A percentile compares a stretch with the other conserved stretches of the same genome.
These are phyloP conservation scores for Sphagnum tenellum DNA, from an alignment of 225 moss, liverwort and hornwort genomes.

Conservation along the genomic window DNA sequence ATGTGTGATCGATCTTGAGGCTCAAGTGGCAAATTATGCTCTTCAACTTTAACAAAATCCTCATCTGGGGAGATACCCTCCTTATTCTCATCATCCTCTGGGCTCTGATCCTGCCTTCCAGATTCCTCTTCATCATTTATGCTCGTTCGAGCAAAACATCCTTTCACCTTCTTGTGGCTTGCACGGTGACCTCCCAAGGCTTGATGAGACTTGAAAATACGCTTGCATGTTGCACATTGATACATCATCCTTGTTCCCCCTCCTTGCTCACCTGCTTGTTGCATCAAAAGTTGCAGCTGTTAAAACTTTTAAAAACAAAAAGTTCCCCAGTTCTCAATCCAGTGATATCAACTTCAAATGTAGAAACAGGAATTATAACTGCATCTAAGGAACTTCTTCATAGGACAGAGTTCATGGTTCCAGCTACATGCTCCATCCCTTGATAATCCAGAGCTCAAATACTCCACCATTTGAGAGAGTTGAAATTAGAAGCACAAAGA, in stretches of 20 bases:
- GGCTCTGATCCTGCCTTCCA: slow-evolving; percentile 42
- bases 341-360: too few relatives aligned
- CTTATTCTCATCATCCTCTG: slow-evolving; percentile 27
- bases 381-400: too few relatives aligned
- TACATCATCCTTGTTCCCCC: slow-evolving; percentile 50
- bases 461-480: too few relatives aligned
- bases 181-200: slow-evolving; percentile 95
- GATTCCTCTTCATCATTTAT: slow-evolving; percentile 28
- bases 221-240: slow-evolving; percentile 74
- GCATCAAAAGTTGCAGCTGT: too few relatives aligned
- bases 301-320: too few relatives aligned
- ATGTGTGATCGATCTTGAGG: slow-evolving; percentile 56
- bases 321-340: too few relatives aligned
- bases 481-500: too few relatives aligned
- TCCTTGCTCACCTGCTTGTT: slow-evolving; percentile 33
- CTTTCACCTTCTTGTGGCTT: slow-evolving; percentile 98
- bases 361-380: too few relatives aligned
- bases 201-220: slow-evolving; percentile 93
- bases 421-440: too few relatives aligned
- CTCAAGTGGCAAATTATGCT: slow-evolving; percentile 48
- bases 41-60: slow-evolving; percentile 49
- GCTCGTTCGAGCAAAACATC: slow-evolving; percentile 75
- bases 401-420: too few relatives aligned
- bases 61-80: slow-evolving; percentile 33
- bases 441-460: too few relatives aligned